Conservation (phyloP, 2,329 filamentous ascomycete genomes). For the Karstenula rhodostoma region DNA sequence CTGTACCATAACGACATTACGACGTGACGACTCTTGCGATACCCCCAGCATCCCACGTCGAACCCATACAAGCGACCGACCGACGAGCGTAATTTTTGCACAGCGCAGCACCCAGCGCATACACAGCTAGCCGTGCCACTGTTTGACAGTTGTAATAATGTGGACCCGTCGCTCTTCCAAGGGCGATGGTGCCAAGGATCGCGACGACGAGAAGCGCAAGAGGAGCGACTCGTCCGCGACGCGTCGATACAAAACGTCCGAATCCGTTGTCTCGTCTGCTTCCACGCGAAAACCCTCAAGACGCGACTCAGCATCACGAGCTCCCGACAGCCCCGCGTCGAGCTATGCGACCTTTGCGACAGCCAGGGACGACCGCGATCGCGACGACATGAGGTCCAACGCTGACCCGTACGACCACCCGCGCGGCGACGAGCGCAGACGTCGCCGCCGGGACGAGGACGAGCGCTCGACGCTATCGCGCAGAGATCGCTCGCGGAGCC, state of each 20-base stretch:
- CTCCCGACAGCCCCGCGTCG: conserved; percentile 45
- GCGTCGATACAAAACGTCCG: conserved; percentile 36
- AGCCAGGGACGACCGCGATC: conserved; percentile 40
- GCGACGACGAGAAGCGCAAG: conserved; percentile 38
- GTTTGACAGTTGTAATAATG: conserved; percentile 35
- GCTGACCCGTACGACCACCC: conserved; percentile 45
- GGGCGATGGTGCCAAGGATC: conserved; percentile 46
- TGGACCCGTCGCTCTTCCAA: conserved; percentile 50
- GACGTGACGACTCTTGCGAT: conserved; percentile 37
- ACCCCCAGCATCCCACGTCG: conserved; percentile 31
- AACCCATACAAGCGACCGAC: conserved; percentile 4
- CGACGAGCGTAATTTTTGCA: conserved; percentile 28
- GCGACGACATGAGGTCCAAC: conserved; percentile 40
- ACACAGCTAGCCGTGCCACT: conserved; percentile 25
- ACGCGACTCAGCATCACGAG: conserved; percentile 25
- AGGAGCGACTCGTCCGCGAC: conserved; percentile 37
- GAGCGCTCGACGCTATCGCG: conserved; percentile 40
- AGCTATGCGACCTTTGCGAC: conserved; percentile 50
- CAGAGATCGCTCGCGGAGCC: conserved; percentile 39
- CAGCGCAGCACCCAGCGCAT: conserved; percentile 28
- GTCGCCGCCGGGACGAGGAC: conserved; percentile 34
- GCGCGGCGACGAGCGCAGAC: conserved; percentile 33
- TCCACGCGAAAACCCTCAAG: conserved; percentile 44
- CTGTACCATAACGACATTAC: conserved; percentile 24
- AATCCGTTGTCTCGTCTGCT: conserved; percentile 46